Percentiles rank a stretch among this genome's conserved stretches.
phyloP scores from a whole-genome alignment of 768 basidiomycete genomes.

The Amyloporia xantha region DNA sequence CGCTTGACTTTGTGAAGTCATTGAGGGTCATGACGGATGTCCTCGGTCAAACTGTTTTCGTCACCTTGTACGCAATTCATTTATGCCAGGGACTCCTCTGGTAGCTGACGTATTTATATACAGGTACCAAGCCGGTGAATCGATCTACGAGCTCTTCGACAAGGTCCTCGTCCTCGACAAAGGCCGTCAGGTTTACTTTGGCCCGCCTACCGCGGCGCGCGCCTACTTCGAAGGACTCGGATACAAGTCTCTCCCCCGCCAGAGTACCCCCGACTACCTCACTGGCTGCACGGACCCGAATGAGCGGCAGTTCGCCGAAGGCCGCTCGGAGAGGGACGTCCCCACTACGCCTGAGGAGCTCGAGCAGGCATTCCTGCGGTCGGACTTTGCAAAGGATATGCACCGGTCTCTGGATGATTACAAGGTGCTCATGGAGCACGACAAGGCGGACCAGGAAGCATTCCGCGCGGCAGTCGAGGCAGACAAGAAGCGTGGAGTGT shows the following conservation, averaged over 20 bases:
- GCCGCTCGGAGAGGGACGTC: constrained; percentile 48
- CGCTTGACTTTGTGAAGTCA: constrained; percentile 77
- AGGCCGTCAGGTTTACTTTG: constrained; percentile 79
- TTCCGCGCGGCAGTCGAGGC: constrained; percentile 72
- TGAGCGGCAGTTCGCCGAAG: constrained; percentile 72
- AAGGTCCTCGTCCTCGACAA: constrained; percentile 81
- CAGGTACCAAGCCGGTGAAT: constrained; percentile 64
- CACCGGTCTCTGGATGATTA: constrained; percentile 47
- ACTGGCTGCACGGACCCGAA: constrained; percentile 81
- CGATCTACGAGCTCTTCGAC: constrained; percentile 73
- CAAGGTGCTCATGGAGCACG: constrained; percentile 48
- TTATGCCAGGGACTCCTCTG: too few relatives aligned
- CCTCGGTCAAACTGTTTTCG: constrained; percentile 73
- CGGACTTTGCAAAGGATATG: constrained; percentile 38
- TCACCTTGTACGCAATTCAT: constrained; percentile 56
- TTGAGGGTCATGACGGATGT: constrained; percentile 80
- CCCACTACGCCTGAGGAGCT: constrained; percentile 65
- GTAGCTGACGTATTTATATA: not conserved
- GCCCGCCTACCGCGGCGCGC: constrained; percentile 65
- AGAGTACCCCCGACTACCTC: constrained; percentile 82
- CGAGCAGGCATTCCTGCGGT: constrained; percentile 53
- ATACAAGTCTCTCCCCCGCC: constrained; percentile 68
- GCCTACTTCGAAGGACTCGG: constrained; percentile 74
- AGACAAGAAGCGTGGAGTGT: constrained; percentile 75
- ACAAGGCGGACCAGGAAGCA: constrained; percentile 61